phyloP scores from a whole-genome alignment of 768 basidiomycete species.

The Boletus fagicola region DNA sequence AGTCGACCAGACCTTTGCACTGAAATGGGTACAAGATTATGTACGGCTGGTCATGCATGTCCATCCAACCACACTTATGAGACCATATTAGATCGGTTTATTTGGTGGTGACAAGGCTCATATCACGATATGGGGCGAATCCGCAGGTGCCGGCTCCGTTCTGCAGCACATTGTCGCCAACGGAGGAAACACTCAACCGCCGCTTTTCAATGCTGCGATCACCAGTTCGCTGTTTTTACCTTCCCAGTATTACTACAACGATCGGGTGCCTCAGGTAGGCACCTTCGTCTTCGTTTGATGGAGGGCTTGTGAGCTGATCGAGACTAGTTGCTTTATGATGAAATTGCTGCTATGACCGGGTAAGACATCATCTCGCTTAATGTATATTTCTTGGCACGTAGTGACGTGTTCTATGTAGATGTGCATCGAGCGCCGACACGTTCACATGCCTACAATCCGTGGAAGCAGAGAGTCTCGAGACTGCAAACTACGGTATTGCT shows the following conservation, averaged over 20 bases:
- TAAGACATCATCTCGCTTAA: constrained; percentile 3
- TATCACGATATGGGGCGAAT: constrained; percentile 40
- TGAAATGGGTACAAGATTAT: constrained; percentile 37
- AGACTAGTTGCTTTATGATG: constrained; percentile 19
- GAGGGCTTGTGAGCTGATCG: neutral
- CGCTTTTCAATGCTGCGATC: constrained; percentile 34
- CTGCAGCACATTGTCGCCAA: constrained; percentile 35
- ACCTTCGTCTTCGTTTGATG: neutral
- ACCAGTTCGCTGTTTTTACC: constrained; percentile 33
- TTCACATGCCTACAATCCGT: constrained; percentile 41
- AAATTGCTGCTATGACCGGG: constrained; percentile 3
- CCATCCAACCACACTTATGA: neutral
- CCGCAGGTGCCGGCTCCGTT: constrained; percentile 36
- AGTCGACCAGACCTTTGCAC: constrained; percentile 39
- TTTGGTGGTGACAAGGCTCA: constrained; percentile 35
- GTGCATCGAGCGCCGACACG: constrained; percentile 33
- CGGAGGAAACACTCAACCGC: constrained; percentile 33
- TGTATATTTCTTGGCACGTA: constrained; percentile 6
- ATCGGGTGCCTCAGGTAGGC: constrained; percentile 28
- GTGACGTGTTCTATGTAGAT: constrained; percentile 25
- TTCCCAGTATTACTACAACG: constrained; percentile 36
- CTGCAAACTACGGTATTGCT: constrained; percentile 34
- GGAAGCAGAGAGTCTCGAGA: constrained; percentile 33
- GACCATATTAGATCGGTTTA: constrained; percentile 23
- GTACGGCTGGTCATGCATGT: constrained; percentile 13